These are phyloP conservation scores for Hymenoscyphus linearis DNA, from an alignment of 2,329 filamentous ascomycete species.

Conservation along the genomic window DNA sequence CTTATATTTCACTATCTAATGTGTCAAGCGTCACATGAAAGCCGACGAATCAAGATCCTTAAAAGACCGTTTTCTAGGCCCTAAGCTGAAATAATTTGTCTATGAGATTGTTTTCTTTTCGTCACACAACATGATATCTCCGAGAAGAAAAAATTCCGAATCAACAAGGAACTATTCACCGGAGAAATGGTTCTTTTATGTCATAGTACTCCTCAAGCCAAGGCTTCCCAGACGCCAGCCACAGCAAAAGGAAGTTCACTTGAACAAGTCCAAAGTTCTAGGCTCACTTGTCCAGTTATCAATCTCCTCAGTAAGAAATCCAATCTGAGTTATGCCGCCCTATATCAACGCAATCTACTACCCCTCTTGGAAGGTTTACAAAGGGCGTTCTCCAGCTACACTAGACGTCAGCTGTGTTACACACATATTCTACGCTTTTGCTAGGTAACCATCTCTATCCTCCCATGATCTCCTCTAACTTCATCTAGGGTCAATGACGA, in stretches of 20 bases:
- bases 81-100: too few relatives aligned
- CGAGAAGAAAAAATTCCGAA: neutral
- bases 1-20: neutral
- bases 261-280: neutral
- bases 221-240: neutral
- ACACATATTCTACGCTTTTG: constrained; percentile 4
- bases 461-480: neutral
- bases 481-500: neutral
- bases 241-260: neutral
- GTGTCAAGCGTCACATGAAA: neutral
- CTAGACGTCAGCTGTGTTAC: neutral
- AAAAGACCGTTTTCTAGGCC: neutral
- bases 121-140: neutral
- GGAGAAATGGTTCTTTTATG: neutral
- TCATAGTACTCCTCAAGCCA: neutral
- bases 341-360: constrained; percentile 1
- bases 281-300: neutral
- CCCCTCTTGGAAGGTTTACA: constrained; percentile 5
- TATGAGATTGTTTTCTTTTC: neutral
- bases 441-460: neutral
- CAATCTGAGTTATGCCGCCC: neutral
- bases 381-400: neutral
- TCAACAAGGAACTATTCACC: neutral
- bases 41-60: neutral
- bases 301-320: too few relatives aligned